Evolutionary conservation across 1,139 yeast species (phyloP).

Genomic region (Blastobotrys buckinghamii): DNA sequence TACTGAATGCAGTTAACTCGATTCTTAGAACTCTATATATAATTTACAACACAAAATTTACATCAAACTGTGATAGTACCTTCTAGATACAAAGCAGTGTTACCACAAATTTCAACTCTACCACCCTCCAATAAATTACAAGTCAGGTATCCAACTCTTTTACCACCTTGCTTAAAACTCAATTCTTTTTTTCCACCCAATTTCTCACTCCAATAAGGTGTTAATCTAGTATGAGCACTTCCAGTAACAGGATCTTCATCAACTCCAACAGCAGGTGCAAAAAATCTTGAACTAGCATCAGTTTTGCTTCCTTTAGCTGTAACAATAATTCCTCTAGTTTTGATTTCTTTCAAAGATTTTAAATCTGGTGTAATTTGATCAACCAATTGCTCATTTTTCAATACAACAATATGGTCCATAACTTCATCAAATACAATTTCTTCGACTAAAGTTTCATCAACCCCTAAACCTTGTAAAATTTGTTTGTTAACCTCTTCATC

Average conservation of each 20-base stretch:
- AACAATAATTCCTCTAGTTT: constrained; percentile 1
- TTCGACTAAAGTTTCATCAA: neutral
- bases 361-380: constrained; percentile 1
- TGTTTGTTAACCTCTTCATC: neutral
- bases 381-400: neutral
- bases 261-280: constrained; percentile 5
- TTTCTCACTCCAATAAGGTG: constrained; percentile 5
- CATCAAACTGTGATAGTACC: constrained; percentile 1
- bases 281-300: constrained; percentile 3
- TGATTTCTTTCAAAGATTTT: neutral
- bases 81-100: neutral
- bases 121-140: neutral
- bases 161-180: constrained; percentile 2
- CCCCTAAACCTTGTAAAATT: neutral
- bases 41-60: too few relatives aligned
- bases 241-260: constrained; percentile 10
- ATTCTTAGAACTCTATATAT: too few relatives aligned
- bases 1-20: too few relatives aligned
- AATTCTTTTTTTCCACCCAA: neutral
- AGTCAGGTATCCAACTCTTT: constrained; percentile 32
- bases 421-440: neutral
- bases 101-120: constrained; percentile 3
- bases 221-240: constrained; percentile 3
- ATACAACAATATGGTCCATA: constrained; percentile 2
- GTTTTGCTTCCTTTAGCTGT: neutral